Conservation (phyloP, 2,329 filamentous ascomycete species). For the Capronia americana region DNA sequence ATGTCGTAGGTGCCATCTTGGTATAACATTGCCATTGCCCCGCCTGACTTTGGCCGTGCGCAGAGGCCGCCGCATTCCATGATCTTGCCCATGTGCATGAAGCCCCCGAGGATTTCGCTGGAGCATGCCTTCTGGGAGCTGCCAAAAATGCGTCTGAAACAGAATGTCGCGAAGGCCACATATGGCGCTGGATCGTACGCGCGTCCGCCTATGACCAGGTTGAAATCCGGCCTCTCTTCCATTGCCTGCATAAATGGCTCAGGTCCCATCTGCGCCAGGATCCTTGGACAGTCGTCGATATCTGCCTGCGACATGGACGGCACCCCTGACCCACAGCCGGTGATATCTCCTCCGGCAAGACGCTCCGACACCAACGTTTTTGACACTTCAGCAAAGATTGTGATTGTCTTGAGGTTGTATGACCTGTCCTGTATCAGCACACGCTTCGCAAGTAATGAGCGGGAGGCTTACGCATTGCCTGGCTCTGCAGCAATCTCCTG, state of each 20-base stretch:
- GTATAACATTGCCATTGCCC: constrained; percentile 52
- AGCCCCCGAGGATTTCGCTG: constrained; percentile 46
- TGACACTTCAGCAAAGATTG: constrained; percentile 43
- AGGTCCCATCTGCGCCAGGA: constrained; percentile 56
- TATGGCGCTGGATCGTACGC: constrained; percentile 53
- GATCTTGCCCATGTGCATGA: constrained; percentile 63
- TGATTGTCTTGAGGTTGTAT: not conserved
- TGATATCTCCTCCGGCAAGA: constrained; percentile 44
- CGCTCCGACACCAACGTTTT: constrained; percentile 45
- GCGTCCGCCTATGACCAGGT: constrained; percentile 58
- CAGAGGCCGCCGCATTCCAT: constrained; percentile 60
- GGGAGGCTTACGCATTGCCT: constrained; percentile 14
- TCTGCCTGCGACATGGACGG: constrained; percentile 48
- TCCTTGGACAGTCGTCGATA: constrained; percentile 46
- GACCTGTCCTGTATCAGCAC: not conserved
- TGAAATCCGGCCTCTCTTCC: constrained; percentile 49
- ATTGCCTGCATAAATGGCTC: constrained; percentile 55
- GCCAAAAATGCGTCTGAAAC: not conserved
- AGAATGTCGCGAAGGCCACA: constrained; percentile 48
- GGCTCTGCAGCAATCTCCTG: constrained; percentile 43
- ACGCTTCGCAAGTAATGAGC: constrained; percentile 32
- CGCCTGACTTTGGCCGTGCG: constrained; percentile 55
- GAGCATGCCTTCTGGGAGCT: not conserved
- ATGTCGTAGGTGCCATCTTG: constrained; percentile 57
- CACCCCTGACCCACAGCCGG: constrained; percentile 47